Conservation (phyloP, 2,329 filamentous ascomycete species). For the Alternaria ethzedia region DNA sequence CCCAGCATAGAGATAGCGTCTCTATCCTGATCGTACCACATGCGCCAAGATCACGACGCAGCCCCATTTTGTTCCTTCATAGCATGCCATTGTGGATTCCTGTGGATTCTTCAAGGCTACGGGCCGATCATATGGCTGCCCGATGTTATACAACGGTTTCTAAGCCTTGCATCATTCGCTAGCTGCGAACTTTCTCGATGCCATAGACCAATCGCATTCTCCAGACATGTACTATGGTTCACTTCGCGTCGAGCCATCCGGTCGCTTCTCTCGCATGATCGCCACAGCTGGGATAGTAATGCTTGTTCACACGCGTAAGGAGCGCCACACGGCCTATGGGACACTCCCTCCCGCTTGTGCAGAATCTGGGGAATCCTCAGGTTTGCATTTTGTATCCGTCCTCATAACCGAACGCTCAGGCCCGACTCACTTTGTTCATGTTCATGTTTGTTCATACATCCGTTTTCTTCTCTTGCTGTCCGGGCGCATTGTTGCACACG, state of each 20-base stretch:
- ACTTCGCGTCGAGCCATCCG: slow-evolving; percentile 11
- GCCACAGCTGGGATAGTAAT: slow-evolving; percentile 9
- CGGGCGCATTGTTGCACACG: slow-evolving; percentile 4
- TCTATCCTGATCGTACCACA: slow-evolving; percentile 7
- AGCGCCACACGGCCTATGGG: slow-evolving; percentile 18
- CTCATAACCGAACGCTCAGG: slow-evolving; percentile 12
- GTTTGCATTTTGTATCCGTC: slow-evolving; percentile 9
- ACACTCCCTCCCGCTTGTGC: slow-evolving; percentile 17
- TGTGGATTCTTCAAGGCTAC: background rate
- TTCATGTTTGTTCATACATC: slow-evolving; percentile 14
- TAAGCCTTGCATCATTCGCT: slow-evolving; percentile 9
- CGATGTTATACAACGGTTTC: slow-evolving; percentile 14
- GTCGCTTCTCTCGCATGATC: slow-evolving; percentile 15
- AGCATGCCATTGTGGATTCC: slow-evolving; percentile 3
- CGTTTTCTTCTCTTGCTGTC: slow-evolving; percentile 7
- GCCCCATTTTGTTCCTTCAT: slow-evolving; percentile 1
- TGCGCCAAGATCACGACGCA: slow-evolving; percentile 2
- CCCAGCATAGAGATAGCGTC: slow-evolving; percentile 2
- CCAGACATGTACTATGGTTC: background rate
- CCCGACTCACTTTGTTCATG: slow-evolving; percentile 2
- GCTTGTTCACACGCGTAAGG: slow-evolving; percentile 19
- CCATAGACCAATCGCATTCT: slow-evolving; percentile 1
- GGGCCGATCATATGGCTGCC: slow-evolving; percentile 6
- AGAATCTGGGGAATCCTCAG: slow-evolving; percentile 29
- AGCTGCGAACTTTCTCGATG: background rate